These are phyloP conservation scores for Miscanthus lutarioriparius DNA, from an alignment of 176 grass and related monocot genomes.

Conservation along the genomic window DNA sequence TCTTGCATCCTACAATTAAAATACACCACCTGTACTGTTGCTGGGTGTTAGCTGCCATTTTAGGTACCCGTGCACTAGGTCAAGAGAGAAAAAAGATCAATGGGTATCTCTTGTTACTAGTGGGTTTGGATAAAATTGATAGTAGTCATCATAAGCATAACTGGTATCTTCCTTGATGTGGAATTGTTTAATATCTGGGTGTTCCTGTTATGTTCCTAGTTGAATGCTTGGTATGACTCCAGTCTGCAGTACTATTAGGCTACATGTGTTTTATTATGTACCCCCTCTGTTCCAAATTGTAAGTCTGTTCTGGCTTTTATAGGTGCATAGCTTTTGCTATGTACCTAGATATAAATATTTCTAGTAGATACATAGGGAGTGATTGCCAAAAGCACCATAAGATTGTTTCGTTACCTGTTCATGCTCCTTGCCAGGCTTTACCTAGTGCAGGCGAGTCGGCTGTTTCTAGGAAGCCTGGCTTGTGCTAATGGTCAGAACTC, in stretches of 20 bases:
- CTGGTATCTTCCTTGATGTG: not conserved
- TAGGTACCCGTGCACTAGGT: no score
- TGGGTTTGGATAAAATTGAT: not conserved
- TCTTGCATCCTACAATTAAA: conserved; percentile 10
- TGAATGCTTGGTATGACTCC: conserved; percentile 30
- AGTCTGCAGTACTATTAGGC: not conserved
- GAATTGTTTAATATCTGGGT: not conserved
- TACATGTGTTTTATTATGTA: not conserved
- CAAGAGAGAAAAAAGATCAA: not conserved
- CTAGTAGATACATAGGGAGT: not conserved
- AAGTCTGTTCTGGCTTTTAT: not conserved
- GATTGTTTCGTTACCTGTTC: no score
- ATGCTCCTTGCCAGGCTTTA: no score
- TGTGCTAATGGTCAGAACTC: no score
- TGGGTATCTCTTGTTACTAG: not conserved
- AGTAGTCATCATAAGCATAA: not conserved
- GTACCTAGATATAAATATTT: not conserved
- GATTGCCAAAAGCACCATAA: no score
- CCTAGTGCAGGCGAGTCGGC: no score
- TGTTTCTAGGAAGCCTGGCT: no score
- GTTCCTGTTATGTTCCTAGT: not conserved
- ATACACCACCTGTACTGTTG: not conserved
- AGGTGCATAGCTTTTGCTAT: not conserved
- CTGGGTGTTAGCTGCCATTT: not conserved
- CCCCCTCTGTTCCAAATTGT: no score